Conservation (phyloP, 805 yeast species). For the Deakozyma indianensis region DNA sequence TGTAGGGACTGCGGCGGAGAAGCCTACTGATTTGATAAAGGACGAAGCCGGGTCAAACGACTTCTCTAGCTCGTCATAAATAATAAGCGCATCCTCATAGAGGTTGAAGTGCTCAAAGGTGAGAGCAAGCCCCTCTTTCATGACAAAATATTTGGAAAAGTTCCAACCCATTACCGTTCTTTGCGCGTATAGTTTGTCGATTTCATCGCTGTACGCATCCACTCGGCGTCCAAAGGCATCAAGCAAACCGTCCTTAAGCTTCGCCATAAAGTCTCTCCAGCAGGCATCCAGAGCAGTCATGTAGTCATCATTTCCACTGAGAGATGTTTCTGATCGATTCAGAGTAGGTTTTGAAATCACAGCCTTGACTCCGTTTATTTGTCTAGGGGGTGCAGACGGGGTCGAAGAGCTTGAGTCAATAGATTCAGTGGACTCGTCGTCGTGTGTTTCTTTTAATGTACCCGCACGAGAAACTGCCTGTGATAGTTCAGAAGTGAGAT, state of each 20-base stretch:
- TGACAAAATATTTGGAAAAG: slow-evolving; percentile 28
- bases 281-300: slow-evolving; percentile 8
- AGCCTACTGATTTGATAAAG: slow-evolving; percentile 7
- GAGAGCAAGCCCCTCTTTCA: slow-evolving; percentile 37
- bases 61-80: slow-evolving; percentile 33
- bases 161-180: slow-evolving; percentile 29
- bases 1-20: slow-evolving; percentile 4
- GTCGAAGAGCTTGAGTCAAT: not conserved
- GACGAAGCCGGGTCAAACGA: slow-evolving; percentile 16
- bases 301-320: not conserved
- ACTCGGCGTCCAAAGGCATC: slow-evolving; percentile 39
- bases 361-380: not conserved
- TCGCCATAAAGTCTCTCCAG: slow-evolving; percentile 33
- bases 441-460: not conserved
- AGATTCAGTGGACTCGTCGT: not conserved
- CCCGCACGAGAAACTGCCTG: not conserved
- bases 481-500: slow-evolving; percentile 6
- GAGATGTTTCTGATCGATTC: not conserved
- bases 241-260: slow-evolving; percentile 35
- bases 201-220: slow-evolving; percentile 25
- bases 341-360: not conserved
- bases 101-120: slow-evolving; percentile 41
- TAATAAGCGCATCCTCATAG: slow-evolving; percentile 42
- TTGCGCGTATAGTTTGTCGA: slow-evolving; percentile 24
- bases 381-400: not conserved